Evolutionary conservation across 805 yeast species (phyloP).

Genomic region (Schwanniomyces yamadae): DNA sequence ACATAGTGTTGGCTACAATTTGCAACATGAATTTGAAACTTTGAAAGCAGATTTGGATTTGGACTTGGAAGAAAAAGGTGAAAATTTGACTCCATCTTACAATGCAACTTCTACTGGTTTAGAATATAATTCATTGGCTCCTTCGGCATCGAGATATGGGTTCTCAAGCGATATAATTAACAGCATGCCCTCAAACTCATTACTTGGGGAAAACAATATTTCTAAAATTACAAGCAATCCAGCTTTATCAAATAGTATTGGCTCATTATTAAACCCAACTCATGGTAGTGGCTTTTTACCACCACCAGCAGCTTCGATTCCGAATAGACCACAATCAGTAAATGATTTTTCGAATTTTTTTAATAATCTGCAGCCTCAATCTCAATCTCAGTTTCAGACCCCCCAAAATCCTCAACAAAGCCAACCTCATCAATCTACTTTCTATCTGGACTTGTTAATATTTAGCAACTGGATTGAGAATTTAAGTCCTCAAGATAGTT

Average conservation of each 20-base stretch:
- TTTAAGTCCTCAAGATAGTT: constrained; percentile 51
- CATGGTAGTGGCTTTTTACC: constrained; percentile 24
- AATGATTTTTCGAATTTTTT: constrained; percentile 34
- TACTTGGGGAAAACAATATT: constrained; percentile 20
- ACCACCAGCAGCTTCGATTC: constrained; percentile 26
- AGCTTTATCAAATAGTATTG: constrained; percentile 18
- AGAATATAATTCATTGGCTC: constrained; percentile 13
- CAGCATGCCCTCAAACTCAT: constrained; percentile 9
- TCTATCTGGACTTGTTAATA: constrained; percentile 51
- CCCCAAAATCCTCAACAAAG: constrained; percentile 8
- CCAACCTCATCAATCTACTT: constrained; percentile 27
- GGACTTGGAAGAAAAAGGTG: constrained; percentile 30
- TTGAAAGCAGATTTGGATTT: constrained; percentile 45
- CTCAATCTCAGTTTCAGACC: constrained; percentile 10
- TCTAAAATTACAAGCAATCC: constrained; percentile 16
- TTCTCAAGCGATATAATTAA: constrained; percentile 8
- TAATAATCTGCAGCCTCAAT: constrained; percentile 12
- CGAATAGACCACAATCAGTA: constrained; percentile 43
- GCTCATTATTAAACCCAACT: constrained; percentile 22
- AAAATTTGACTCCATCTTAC: constrained; percentile 7
- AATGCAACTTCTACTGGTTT: constrained; percentile 4
- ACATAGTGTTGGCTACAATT: constrained; percentile 45
- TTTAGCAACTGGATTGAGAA: constrained; percentile 51
- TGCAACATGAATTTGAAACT: constrained; percentile 49
- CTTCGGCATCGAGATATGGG: constrained; percentile 14